A percentile compares a stretch with the other conserved stretches of the same genome.
phyloP scores from a whole-genome alignment of 495 filamentous ascomycete genomes.

The Chaetomidium leptoderma region DNA sequence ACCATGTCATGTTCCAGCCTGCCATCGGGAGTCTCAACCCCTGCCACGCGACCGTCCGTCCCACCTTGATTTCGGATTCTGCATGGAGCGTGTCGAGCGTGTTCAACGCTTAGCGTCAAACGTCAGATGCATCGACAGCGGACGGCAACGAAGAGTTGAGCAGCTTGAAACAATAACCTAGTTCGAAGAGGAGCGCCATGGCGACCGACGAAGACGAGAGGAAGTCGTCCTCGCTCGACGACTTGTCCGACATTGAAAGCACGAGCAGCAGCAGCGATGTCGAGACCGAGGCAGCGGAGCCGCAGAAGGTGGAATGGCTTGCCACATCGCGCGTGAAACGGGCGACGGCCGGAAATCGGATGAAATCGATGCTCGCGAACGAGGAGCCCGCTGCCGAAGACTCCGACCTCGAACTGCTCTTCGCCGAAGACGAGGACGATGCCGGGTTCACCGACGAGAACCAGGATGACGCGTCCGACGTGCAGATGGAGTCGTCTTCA shows the following conservation, averaged over 20 bases:
- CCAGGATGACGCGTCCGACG: constrained; percentile 69
- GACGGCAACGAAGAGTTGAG: neutral
- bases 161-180: neutral
- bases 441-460: constrained; percentile 67
- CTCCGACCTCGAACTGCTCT: constrained; percentile 74
- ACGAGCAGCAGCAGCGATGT: constrained; percentile 24
- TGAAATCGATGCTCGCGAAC: constrained; percentile 72
- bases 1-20: neutral
- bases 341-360: constrained; percentile 79
- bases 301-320: constrained; percentile 60
- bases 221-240: constrained; percentile 25
- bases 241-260: constrained; percentile 24
- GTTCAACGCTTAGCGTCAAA: neutral
- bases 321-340: constrained; percentile 73
- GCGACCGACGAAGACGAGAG: constrained; percentile 25
- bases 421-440: constrained; percentile 82
- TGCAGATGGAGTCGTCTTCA: constrained; percentile 75
- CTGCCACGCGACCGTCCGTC: constrained; percentile 4
- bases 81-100: neutral
- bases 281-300: constrained; percentile 26
- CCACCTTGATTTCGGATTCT: neutral
- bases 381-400: constrained; percentile 57
- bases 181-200: constrained; percentile 15
- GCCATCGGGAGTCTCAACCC: constrained; percentile 12
- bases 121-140: too few relatives aligned